phyloP scores from a whole-genome alignment of 305 asterid species.

The Fraxinus greggii region DNA sequence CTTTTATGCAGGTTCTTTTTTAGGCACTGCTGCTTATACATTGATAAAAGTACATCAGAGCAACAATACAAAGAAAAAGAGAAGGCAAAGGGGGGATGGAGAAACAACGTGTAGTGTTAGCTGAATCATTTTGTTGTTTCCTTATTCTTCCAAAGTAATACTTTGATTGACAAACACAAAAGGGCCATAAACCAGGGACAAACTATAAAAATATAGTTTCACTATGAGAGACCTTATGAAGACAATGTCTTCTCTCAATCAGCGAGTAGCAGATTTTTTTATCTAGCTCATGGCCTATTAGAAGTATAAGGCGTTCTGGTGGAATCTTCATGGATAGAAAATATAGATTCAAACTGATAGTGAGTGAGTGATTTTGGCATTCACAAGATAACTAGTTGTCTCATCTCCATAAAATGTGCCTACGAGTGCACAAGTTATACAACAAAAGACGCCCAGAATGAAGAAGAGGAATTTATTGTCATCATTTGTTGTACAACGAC shows the following conservation, averaged over 20 bases:
- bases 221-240: neutral
- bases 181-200: neutral
- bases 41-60: neutral
- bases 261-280: neutral
- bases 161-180: neutral
- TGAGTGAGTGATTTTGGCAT: neutral
- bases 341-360: neutral
- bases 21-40: neutral
- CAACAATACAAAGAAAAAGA: neutral
- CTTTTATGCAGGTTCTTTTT: neutral
- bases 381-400: neutral
- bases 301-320: neutral
- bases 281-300: neutral
- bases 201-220: neutral
- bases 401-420: neutral
- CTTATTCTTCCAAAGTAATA: neutral
- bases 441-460: neutral
- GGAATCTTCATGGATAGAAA: neutral
- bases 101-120: neutral
- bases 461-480: neutral
- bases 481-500: neutral
- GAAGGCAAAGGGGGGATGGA: neutral
- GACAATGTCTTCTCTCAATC: neutral
- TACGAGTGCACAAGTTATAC: neutral
- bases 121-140: neutral